Evolutionary conservation across 2,329 filamentous ascomycete species (phyloP).

Genomic region (Colletotrichum trifolii): DNA sequence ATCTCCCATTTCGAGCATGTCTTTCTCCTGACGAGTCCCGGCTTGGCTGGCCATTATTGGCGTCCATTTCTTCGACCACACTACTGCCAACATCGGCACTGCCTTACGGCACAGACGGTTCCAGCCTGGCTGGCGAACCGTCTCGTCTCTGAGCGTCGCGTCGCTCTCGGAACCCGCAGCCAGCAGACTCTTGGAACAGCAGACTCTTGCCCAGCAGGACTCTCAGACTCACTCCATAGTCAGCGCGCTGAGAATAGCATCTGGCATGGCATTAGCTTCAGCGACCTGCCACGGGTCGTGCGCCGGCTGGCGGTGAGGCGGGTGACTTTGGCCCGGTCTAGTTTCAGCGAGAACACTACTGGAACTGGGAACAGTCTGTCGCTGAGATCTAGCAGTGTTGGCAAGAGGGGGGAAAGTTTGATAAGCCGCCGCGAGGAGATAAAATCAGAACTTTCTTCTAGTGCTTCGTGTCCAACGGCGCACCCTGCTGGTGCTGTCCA

Average conservation of each 20-base stretch:
- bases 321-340: conserved; percentile 18
- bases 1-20: too few species aligned
- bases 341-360: conserved; percentile 4
- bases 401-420: neutral
- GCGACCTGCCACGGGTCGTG: conserved; percentile 22
- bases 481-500: neutral
- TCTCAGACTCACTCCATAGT: too few species aligned
- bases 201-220: too few species aligned
- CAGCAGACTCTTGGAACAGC: too few species aligned
- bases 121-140: conserved; percentile 6
- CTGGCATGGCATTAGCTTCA: conserved; percentile 3
- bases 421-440: neutral
- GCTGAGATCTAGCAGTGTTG: conserved; percentile 14
- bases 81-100: too few species aligned
- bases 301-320: conserved; percentile 29
- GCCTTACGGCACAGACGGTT: too few species aligned
- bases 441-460: conserved; percentile 9
- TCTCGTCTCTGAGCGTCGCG: neutral
- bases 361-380: conserved; percentile 3
- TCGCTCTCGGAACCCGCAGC: too few species aligned
- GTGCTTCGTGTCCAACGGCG: conserved; percentile 14
- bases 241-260: conserved; percentile 14
- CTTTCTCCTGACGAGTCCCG: neutral
- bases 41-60: too few species aligned
- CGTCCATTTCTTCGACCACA: too few species aligned